Evolutionary conservation across 176 grass and related monocot species (phyloP), one percentile per base, ranked within the genome.

Genomic region (Zea luxurians): DNA sequence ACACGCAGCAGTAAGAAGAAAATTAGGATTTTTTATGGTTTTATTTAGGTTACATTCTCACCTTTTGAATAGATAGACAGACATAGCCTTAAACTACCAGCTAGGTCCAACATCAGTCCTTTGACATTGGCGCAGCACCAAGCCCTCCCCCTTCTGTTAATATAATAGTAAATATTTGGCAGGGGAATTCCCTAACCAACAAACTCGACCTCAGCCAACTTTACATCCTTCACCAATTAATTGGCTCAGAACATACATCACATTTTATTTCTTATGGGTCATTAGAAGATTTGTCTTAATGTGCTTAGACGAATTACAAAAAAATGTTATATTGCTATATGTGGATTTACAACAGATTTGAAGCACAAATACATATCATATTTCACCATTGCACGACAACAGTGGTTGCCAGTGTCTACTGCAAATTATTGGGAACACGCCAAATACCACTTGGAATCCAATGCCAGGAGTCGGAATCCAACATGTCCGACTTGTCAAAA

Each of bases 271-370:
- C 9, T 75, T 57, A 46, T 38, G 7, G 38, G 4, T 71, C 7
- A 6, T 36, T 66, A 59, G 35, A 73, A 60, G 6, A 13, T 84
- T 52, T 53, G 37, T 45, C 54, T 18, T 57, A 18, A 10, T 68
- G 17, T 9, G 54, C 17, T 57, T 57, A 57, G 6, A 6, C 3
- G 54, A 16, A 54, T 17, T 37, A 4, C 48, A 70, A 36, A 20
- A 70, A 10, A 74, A 60, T 2, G 50, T 6, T 17, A 11, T 43
- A 69, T 15, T 63, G 13, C 15, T 54, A 35, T 18, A 80, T 18
- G 2, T 80, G 18, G n/a, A 81, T 35, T 27, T 80, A 86, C 34
- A 54, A 12, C 48, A 79, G 21, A 57, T 81, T 71, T 17, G 21
- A 21, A 37, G 5, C 11, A 38, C 36, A 81, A 81, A 49, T 74